A percentile compares a stretch with the other conserved stretches of the same genome.
phyloP scores from a whole-genome alignment of 2,329 filamentous ascomycete genomes.

The Xylaria sp. region DNA sequence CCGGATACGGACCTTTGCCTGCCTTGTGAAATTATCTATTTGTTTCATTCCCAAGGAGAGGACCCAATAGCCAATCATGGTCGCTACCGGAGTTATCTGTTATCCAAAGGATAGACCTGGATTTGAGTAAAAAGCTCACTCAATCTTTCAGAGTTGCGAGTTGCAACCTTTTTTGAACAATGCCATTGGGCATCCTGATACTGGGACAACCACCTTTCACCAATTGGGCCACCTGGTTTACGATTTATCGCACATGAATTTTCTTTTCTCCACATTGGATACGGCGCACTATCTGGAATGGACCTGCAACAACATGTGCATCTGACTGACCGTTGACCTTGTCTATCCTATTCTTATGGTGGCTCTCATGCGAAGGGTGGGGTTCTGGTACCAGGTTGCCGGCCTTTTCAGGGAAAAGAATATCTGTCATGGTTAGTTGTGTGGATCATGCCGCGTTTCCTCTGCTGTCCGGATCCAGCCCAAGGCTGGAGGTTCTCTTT shows the following conservation, averaged over 20 bases:
- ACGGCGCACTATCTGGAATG: constrained; percentile 47
- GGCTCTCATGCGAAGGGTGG: constrained; percentile 45
- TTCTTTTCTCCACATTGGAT: constrained; percentile 47
- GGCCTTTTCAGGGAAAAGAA: constrained; percentile 48
- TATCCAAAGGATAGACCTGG: constrained; percentile 49
- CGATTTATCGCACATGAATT: constrained; percentile 46
- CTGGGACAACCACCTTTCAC: constrained; percentile 38
- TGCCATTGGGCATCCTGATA: constrained; percentile 43
- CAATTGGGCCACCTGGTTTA: constrained; percentile 41
- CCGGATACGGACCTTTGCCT: constrained; percentile 37
- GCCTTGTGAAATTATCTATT: constrained; percentile 43
- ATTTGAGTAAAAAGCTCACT: constrained; percentile 46
- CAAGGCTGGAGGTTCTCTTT: constrained; percentile 45
- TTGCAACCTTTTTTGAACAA: constrained; percentile 48
- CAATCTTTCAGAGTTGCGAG: constrained; percentile 50
- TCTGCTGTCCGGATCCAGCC: constrained; percentile 56
- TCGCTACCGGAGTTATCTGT: constrained; percentile 44
- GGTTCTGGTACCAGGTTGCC: constrained; percentile 44
- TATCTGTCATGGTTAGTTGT: constrained; percentile 42
- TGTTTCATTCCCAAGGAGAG: constrained; percentile 48
- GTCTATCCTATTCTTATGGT: constrained; percentile 46
- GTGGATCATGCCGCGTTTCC: constrained; percentile 48
- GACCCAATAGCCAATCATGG: constrained; percentile 43
- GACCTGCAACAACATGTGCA: constrained; percentile 48
- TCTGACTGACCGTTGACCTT: constrained; percentile 47